These are phyloP conservation scores for Onygenales sp. DNA, from an alignment of 2,329 filamentous ascomycete species.

Conservation along the genomic window DNA sequence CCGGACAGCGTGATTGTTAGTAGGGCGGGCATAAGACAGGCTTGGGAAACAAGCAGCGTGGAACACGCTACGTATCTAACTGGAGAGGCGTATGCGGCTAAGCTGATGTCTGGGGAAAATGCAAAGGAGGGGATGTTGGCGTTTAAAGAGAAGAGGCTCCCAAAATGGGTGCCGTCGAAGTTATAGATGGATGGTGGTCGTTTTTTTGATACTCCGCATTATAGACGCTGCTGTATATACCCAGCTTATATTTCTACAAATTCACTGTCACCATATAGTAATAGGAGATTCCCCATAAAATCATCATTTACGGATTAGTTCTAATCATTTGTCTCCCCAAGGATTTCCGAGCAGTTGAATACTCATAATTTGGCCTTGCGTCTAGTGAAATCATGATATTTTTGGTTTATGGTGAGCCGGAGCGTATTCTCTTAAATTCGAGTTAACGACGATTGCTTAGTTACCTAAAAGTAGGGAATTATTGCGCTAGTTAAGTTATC, in stretches of 20 bases:
- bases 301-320: too few relatives aligned
- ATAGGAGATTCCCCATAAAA: too few relatives aligned
- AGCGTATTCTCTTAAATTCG: neutral
- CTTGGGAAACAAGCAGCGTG: constrained; percentile 58
- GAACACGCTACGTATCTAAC: constrained; percentile 63
- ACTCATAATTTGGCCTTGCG: too few relatives aligned
- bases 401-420: neutral
- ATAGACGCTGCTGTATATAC: neutral
- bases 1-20: constrained; percentile 65
- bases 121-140: constrained; percentile 76
- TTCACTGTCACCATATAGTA: neutral
- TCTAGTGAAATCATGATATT: neutral
- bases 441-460: too few relatives aligned
- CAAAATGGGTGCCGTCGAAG: constrained; percentile 70
- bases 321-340: too few relatives aligned
- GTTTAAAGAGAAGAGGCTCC: constrained; percentile 78
- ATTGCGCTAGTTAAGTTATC: neutral
- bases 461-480: neutral
- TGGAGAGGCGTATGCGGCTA: constrained; percentile 78
- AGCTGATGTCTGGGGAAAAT: constrained; percentile 74
- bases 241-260: neutral
- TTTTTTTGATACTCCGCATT: neutral
- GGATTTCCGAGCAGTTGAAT: too few relatives aligned
- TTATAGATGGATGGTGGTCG: constrained; percentile 24
- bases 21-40: constrained; percentile 57